Conservation (phyloP, 179 eudicot genomes). For the Silene noctiflora region DNA sequence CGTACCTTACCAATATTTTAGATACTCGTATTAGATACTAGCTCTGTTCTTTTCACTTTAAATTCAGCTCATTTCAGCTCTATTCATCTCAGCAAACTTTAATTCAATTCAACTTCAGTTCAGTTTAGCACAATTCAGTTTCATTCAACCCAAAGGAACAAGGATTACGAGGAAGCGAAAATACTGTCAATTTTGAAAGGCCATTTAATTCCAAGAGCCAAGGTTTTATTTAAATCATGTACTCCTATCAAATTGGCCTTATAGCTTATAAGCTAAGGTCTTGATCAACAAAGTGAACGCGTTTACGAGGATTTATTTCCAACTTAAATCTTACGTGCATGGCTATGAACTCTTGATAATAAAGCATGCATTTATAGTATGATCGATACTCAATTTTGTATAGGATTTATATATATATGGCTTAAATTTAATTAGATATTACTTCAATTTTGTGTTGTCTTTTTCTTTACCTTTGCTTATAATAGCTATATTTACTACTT, state of each 20-base stretch:
- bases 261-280: constrained; percentile 1
- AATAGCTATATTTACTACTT: neutral
- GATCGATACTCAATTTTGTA: neutral
- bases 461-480: constrained; percentile 19
- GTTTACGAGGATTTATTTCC: neutral
- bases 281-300: constrained; percentile 8
- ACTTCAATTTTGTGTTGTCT: constrained; percentile 12
- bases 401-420: neutral
- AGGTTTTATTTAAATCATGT: neutral
- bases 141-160: too few species aligned
- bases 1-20: too few species aligned
- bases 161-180: too few species aligned
- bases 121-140: too few species aligned
- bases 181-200: neutral
- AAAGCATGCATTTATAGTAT: neutral
- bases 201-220: constrained; percentile 12
- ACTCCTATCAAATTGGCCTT: constrained; percentile 12
- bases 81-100: too few species aligned
- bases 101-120: too few species aligned
- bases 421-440: neutral
- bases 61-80: too few species aligned
- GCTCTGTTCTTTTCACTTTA: too few species aligned
- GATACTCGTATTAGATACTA: too few species aligned
- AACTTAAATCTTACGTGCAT: constrained; percentile 13
- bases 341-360: constrained; percentile 14